These are phyloP conservation scores for Thielaviopsis musarum DNA, from an alignment of 2,329 filamentous ascomycete genomes.

Conservation along the genomic window DNA sequence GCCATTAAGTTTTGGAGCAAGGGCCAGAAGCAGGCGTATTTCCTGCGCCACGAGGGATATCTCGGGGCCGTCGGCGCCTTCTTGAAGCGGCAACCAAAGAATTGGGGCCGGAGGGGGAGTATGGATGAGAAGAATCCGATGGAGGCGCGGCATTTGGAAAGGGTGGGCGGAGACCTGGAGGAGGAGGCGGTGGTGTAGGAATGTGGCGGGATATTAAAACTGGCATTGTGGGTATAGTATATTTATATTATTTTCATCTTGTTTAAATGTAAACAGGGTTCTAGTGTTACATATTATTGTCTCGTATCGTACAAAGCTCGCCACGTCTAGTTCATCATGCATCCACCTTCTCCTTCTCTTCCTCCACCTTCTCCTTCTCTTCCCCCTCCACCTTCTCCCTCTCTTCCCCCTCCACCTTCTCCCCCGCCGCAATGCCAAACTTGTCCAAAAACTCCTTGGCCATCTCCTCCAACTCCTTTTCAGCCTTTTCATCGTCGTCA, in stretches of 20 bases:
- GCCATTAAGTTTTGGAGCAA: constrained; percentile 97
- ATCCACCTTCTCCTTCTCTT: not conserved
- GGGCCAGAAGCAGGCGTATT: constrained; percentile 87
- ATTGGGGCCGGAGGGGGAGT: constrained; percentile 77
- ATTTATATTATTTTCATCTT: not conserved
- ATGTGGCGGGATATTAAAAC: not conserved
- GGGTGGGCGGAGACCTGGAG: constrained; percentile 3
- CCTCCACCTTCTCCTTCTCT: not conserved
- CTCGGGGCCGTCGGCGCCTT: constrained; percentile 89
- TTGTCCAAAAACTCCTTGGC: constrained; percentile 40
- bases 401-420: not conserved
- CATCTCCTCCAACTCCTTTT: constrained; percentile 46
- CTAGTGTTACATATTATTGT: not conserved
- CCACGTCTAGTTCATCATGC: not conserved
- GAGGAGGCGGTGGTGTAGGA: not conserved
- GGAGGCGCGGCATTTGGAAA: constrained; percentile 18
- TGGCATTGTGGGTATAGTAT: constrained; percentile 1
- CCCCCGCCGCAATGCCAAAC: constrained; percentile 18
- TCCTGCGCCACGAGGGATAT: constrained; percentile 89
- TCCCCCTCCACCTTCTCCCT: not conserved
- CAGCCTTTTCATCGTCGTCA: constrained; percentile 27
- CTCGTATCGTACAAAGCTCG: not conserved
- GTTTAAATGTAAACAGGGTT: not conserved
- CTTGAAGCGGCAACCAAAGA: constrained; percentile 71
- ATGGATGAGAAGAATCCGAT: constrained; percentile 35